phyloP scores from a whole-genome alignment of 2,329 filamentous ascomycete genomes.

The Aspergillus pseudonomiae region DNA sequence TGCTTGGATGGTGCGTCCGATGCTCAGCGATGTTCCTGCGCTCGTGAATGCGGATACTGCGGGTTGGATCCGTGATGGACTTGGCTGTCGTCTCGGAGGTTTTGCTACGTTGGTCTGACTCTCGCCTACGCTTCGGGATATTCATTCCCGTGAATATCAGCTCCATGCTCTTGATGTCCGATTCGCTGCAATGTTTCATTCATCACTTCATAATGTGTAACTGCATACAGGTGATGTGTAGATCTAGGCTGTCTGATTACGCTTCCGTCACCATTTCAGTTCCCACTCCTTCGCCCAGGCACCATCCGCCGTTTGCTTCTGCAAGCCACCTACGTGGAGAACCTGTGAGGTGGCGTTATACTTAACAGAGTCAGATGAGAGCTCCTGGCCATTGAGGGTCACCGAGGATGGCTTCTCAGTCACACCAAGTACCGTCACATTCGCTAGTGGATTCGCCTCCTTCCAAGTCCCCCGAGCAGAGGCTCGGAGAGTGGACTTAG shows the following conservation, averaged over 20 bases:
- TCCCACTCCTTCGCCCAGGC: conserved; percentile 64
- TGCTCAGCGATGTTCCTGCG: not conserved
- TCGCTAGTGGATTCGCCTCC: conserved; percentile 62
- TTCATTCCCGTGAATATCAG: not conserved
- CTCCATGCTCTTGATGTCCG: not conserved
- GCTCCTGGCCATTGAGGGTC: conserved; percentile 52
- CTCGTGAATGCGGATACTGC: not conserved
- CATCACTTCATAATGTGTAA: not conserved
- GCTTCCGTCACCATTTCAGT: conserved; percentile 52
- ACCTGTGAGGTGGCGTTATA: conserved; percentile 54
- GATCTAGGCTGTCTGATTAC: not conserved
- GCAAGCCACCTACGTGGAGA: conserved; percentile 56
- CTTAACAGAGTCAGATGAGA: conserved; percentile 49
- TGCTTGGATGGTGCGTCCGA: not conserved
- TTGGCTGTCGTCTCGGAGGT: not conserved
- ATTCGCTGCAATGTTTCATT: not conserved
- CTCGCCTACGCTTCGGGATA: not conserved
- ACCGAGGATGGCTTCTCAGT: conserved; percentile 47
- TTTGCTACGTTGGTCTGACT: not conserved
- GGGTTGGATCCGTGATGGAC: not conserved
- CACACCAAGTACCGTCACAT: conserved; percentile 66
- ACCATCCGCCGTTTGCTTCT: conserved; percentile 53
- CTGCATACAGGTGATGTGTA: not conserved
- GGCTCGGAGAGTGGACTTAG: conserved; percentile 50
- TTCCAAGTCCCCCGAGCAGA: conserved; percentile 55